phyloP scores from a whole-genome alignment of 2,329 filamentous ascomycete genomes.

The Emergomyces orientalis region DNA sequence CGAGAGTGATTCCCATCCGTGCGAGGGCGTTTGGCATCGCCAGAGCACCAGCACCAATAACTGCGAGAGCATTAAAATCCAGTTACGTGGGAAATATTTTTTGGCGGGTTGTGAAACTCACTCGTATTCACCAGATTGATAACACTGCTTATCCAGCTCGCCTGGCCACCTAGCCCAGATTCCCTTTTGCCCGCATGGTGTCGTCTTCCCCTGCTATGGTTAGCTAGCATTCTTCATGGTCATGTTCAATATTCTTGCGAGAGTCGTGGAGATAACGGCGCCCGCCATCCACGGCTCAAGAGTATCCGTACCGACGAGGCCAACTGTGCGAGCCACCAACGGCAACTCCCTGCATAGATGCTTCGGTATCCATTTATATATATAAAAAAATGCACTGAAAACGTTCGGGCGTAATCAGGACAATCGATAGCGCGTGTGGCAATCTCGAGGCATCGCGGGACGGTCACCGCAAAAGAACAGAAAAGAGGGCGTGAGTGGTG shows the following conservation, averaged over 20 bases:
- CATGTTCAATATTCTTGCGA: background rate
- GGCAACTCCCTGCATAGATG: conserved; percentile 21
- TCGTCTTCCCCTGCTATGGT: conserved; percentile 20
- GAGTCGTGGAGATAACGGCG: background rate
- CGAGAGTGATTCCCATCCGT: conserved; percentile 86
- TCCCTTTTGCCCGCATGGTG: conserved; percentile 56
- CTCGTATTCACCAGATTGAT: conserved; percentile 96
- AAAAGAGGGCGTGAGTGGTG: background rate
- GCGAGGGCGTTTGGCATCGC: conserved; percentile 94
- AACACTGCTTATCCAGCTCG: conserved; percentile 81
- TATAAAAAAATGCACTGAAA: background rate
- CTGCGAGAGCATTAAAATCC: conserved; percentile 36
- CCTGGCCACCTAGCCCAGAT: conserved; percentile 59
- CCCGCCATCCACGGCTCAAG: background rate
- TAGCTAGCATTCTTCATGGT: background rate
- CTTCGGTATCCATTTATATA: conserved; percentile 27
- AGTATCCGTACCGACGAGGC: conserved; percentile 25
- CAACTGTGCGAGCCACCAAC: conserved; percentile 20
- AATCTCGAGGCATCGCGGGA: conserved; percentile 4
- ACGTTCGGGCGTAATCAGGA: background rate
- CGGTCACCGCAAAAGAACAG: background rate
- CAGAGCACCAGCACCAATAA: conserved; percentile 86
- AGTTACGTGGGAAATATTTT: background rate
- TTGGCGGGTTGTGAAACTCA: conserved; percentile 31
- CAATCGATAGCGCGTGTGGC: background rate